Evolutionary conservation across 208 protist species (phyloP), one percentile per base, ranked within the genome.

Genomic region (Trypanosoma mega): DNA sequence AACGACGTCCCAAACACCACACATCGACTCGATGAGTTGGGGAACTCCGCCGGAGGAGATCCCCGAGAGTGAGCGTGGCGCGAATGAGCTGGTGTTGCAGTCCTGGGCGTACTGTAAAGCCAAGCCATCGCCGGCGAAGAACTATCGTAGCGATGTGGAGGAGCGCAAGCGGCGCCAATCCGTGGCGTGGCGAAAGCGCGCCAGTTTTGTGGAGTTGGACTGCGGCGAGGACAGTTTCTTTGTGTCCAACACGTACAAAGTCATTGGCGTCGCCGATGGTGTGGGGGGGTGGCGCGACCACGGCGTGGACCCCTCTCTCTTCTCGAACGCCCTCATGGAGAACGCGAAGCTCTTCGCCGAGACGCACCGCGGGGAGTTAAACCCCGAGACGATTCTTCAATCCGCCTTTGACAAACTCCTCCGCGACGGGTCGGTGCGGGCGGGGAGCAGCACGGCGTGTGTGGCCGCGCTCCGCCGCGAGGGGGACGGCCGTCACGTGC

Each of bases 161-260:
- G 87, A 94, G 68, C 74, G 75, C 36, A 76, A 87, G 61, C 77
- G 85, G 20, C 78, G 83, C 9, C 68, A 82, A 54, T 54, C 31
- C 30, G 60, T 93, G 20, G 52, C 66, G 43, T 97, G 92, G 92
- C 73, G 92, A 21, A 92, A 96, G 64, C 86, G 92, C 3, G 68
- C 83, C 2, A 91, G 82, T 58, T 97, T 94, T 50, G 80, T 96
- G 45, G 92, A 93, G 70, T 75, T 96, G 14, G 87, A 97, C 85
- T 97, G 92, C 63, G 92, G 92, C 20, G 92, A 97, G 51, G 92
- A 97, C 69, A 93, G 84, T 63, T 97, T 97, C 76, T 95, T 97
- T 49, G 90, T 97, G 26, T 73, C 87, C 21, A 95, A 95, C 72
- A 94, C 79, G 37, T 92, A 94, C 73, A 92, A 89, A 68, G 85